These are phyloP conservation scores for Fusarium armeniacum DNA, from an alignment of 2,329 filamentous ascomycete genomes.

Conservation along the genomic window DNA sequence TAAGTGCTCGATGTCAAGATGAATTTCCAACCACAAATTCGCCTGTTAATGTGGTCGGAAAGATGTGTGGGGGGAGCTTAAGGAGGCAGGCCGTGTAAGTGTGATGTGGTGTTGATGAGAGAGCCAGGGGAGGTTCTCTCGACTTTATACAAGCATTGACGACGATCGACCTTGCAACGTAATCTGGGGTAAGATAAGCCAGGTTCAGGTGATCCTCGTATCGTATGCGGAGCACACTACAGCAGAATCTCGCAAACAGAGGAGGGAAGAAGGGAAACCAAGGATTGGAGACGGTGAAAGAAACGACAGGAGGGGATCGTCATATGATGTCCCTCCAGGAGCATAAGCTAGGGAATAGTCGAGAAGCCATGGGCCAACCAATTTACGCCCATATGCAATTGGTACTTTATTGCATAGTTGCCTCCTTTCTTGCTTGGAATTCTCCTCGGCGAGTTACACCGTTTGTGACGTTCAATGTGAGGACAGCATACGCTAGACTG, in stretches of 20 bases:
- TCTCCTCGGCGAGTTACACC: background rate
- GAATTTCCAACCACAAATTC: conserved; percentile 37
- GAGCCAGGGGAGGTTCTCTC: conserved; percentile 10
- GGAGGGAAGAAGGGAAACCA: conserved; percentile 4
- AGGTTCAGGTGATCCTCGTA: conserved; percentile 10
- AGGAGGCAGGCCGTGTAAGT: conserved; percentile 31
- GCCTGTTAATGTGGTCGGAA: conserved; percentile 13
- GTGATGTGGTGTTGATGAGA: conserved; percentile 35
- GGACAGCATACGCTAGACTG: background rate
- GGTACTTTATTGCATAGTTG: background rate
- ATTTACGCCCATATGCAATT: conserved; percentile 4
- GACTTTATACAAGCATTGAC: conserved; percentile 10
- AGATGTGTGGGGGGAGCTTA: conserved; percentile 18
- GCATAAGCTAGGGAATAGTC: conserved; percentile 1
- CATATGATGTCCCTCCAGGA: conserved; percentile 42
- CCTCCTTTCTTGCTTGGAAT: background rate
- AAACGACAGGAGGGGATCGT: conserved; percentile 45
- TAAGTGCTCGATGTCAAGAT: background rate
- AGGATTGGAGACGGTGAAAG: conserved; percentile 30
- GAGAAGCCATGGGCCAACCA: conserved; percentile 31
- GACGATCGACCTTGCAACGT: background rate
- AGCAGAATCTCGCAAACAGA: conserved; percentile 2
- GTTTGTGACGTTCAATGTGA: background rate
- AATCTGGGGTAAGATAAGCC: background rate
- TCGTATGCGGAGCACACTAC: background rate